Conservation (phyloP, 2,329 filamentous ascomycete species). For the Xylaria sp. region DNA sequence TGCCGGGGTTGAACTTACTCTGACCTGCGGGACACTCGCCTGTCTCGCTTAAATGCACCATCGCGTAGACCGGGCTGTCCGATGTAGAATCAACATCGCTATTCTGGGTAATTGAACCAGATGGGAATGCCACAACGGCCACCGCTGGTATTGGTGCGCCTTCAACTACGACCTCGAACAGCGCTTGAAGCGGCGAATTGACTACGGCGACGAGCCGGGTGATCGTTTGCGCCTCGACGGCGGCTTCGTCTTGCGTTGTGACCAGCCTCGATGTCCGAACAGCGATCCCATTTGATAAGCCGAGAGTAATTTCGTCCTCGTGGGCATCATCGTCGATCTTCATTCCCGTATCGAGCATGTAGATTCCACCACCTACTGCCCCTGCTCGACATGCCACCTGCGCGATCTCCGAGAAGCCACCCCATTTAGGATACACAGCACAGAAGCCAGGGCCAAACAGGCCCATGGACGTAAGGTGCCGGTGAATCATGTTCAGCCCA, state of each 20-base stretch:
- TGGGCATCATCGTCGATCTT: conserved; percentile 38
- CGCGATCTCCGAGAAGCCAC: conserved; percentile 82
- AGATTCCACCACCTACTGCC: conserved; percentile 88
- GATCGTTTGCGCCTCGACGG: conserved; percentile 40
- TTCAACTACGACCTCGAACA: conserved; percentile 75
- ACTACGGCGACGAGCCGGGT: conserved; percentile 71
- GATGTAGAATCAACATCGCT: conserved; percentile 36
- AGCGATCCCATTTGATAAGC: conserved; percentile 59
- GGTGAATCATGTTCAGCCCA: conserved; percentile 73
- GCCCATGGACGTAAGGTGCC: conserved; percentile 84
- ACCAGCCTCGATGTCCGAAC: conserved; percentile 61
- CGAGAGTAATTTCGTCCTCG: conserved; percentile 43
- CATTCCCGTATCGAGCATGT: conserved; percentile 78
- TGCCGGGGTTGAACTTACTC: conserved; percentile 67
- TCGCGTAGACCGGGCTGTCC: conserved; percentile 56
- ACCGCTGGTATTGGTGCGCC: conserved; percentile 76
- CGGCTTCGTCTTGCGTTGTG: conserved; percentile 42
- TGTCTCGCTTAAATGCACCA: conserved; percentile 85
- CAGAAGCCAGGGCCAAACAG: conserved; percentile 87
- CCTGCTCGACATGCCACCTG: conserved; percentile 90
- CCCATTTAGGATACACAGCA: conserved; percentile 90
- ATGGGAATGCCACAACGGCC: conserved; percentile 68
- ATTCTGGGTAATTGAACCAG: conserved; percentile 46
- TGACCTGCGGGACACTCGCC: conserved; percentile 88
- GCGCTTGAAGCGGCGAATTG: conserved; percentile 61